phyloP scores from a whole-genome alignment of 768 basidiomycete species.

The Candolleomyces aberdarensis region DNA sequence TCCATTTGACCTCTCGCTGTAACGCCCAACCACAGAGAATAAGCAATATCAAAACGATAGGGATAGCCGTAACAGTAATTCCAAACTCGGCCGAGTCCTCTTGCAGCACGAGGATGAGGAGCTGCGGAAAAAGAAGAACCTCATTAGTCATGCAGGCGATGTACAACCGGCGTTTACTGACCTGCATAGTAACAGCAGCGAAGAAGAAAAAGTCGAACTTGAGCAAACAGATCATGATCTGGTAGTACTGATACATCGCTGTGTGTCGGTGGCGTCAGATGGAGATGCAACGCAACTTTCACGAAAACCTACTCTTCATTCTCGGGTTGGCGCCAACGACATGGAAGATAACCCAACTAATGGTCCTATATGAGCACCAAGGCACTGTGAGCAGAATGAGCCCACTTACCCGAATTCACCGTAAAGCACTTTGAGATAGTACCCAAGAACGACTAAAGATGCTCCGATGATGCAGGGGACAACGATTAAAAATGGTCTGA shows the following conservation, averaged over 20 bases:
- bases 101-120: constrained; percentile 74
- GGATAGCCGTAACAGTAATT: constrained; percentile 79
- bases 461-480: constrained; percentile 65
- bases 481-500: constrained; percentile 69
- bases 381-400: not conserved
- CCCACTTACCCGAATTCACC: constrained; percentile 75
- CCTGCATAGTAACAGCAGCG: constrained; percentile 87
- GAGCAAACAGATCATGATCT: constrained; percentile 82
- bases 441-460: constrained; percentile 65
- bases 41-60: constrained; percentile 68
- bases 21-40: constrained; percentile 66
- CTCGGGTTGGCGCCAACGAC: constrained; percentile 83
- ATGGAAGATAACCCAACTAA: constrained; percentile 88
- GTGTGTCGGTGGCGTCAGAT: constrained; percentile 5
- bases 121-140: constrained; percentile 35
- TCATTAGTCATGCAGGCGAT: not conserved
- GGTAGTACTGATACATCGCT: constrained; percentile 90
- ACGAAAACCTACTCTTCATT: constrained; percentile 59
- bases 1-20: constrained; percentile 78
- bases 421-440: constrained; percentile 69
- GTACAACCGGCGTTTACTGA: constrained; percentile 13
- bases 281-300: not conserved
- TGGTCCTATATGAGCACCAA: constrained; percentile 5
- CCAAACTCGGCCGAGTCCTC: constrained; percentile 72
- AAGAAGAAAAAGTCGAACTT: constrained; percentile 92